Evolutionary conservation across 2,329 filamentous ascomycete species (phyloP), one percentile per base, ranked within the genome.

Genomic region (Arthroderma sp.): DNA sequence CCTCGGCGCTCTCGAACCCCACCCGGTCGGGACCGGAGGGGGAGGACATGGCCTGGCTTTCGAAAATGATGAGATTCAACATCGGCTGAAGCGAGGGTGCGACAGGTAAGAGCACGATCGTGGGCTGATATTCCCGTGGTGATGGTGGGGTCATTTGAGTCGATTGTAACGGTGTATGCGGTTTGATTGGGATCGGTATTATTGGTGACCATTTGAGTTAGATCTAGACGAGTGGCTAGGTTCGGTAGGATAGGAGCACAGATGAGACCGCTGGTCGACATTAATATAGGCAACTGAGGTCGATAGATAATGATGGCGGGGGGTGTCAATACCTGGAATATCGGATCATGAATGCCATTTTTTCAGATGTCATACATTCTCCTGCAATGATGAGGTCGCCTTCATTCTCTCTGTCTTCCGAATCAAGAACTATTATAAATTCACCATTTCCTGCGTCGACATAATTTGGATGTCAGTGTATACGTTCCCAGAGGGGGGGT

Each of bases 331-430:
- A 71, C 68, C 68, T 86, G 34, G 84, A 83, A 71, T 94, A 79
- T 57, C 87, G 85, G 64, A 98, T 78, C 75, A 98, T 81, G 72
- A 95, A 98, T 57, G 87, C 85, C 80, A 94, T 93, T 68, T 96
- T 89, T 52, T 84, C 76, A 27, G 87, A 74, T 6, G 89, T 94
- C 52, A 95, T 70, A 57, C 83, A 75, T 53, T 86, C 72, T 50
- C 87, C 89, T 53, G 91, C 85, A 60, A 96, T 93, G 65, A 96
- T 95, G 40, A 98, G 78, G 69, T 98, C 91, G 64, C 88, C 91
- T 74, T 98, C 91, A 65, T 98, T 98, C 66, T 98, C 91, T 64
- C 91, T 88, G 50, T 81, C 78, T 52, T 86, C 80, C 54, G 85
- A 84, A 71, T 98, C 91, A 58, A 98, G 85, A 33, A 95, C 89